These are phyloP conservation scores for Sesbania bispinosa DNA, from an alignment of 306 rosid genomes.

Conservation along the genomic window DNA sequence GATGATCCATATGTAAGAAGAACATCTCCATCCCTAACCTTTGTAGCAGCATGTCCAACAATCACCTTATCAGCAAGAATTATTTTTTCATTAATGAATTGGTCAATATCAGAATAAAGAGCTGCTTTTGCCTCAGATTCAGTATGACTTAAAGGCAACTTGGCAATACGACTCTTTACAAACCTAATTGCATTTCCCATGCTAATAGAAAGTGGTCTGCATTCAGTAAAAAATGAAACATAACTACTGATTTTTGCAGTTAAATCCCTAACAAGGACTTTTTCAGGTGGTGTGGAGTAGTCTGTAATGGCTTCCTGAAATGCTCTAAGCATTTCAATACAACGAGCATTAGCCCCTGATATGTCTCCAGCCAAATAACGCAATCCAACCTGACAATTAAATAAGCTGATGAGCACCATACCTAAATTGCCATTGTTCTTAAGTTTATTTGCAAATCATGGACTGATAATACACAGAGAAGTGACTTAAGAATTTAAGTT, in stretches of 20 bases:
- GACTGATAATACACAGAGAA: background rate
- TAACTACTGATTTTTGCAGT: slow-evolving; percentile 72
- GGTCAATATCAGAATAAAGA: slow-evolving; percentile 65
- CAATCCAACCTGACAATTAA: slow-evolving; percentile 69
- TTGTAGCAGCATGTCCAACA: slow-evolving; percentile 62
- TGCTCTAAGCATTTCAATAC: slow-evolving; percentile 81
- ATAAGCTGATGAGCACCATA: slow-evolving; percentile 14
- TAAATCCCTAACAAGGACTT: slow-evolving; percentile 66
- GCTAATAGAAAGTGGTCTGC: slow-evolving; percentile 84
- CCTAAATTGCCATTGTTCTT: background rate
- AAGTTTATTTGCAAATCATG: background rate
- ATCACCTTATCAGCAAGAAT: slow-evolving; percentile 82
- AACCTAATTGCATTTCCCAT: slow-evolving; percentile 89
- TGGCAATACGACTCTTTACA: slow-evolving; percentile 61
- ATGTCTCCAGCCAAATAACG: slow-evolving; percentile 67
- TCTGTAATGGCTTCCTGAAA: slow-evolving; percentile 74
- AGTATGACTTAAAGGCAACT: slow-evolving; percentile 47
- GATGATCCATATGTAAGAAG: slow-evolving; percentile 80
- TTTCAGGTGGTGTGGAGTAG: slow-evolving; percentile 70
- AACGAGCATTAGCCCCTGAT: slow-evolving; percentile 80
- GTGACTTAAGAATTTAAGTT: background rate
- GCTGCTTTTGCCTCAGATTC: slow-evolving; percentile 74
- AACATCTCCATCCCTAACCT: slow-evolving; percentile 82
- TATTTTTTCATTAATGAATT: slow-evolving; percentile 74
- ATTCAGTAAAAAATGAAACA: slow-evolving; percentile 72